These are phyloP conservation scores for Pleurostoma richardsiae DNA, from an alignment of 2,329 filamentous ascomycete genomes.

Conservation along the genomic window DNA sequence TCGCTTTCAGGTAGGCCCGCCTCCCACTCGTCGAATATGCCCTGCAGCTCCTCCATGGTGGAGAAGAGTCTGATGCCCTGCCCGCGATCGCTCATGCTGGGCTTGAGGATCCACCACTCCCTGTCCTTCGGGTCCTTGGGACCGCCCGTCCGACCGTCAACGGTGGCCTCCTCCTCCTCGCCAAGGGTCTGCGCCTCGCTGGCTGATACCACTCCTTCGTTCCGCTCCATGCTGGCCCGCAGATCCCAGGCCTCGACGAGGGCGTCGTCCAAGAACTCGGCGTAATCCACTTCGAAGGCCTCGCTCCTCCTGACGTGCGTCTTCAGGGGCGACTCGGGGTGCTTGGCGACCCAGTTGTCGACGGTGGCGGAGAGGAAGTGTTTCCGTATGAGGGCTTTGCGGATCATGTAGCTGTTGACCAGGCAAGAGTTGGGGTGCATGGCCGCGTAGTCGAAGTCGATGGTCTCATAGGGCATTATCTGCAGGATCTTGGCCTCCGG, in stretches of 20 bases:
- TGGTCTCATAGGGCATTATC: constrained; percentile 78
- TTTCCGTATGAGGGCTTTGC: constrained; percentile 94
- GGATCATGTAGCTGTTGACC: constrained; percentile 88
- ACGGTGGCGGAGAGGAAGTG: constrained; percentile 86
- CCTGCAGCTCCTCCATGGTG: constrained; percentile 75
- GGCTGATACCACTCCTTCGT: constrained; percentile 38
- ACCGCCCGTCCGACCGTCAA: constrained; percentile 1
- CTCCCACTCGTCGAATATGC: constrained; percentile 91
- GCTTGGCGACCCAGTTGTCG: constrained; percentile 79
- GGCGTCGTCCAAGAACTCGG: constrained; percentile 93
- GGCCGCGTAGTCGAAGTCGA: constrained; percentile 76
- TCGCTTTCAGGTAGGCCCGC: constrained; percentile 59
- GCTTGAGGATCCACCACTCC: constrained; percentile 98
- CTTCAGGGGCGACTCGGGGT: constrained; percentile 65
- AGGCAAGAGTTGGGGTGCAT: constrained; percentile 57
- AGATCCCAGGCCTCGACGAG: constrained; percentile 87
- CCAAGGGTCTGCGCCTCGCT: constrained; percentile 2
- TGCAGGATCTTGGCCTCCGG: constrained; percentile 56
- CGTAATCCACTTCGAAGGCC: constrained; percentile 91
- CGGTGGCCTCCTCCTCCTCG: constrained; percentile 13
- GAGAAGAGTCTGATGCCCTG: constrained; percentile 90
- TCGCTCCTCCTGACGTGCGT: constrained; percentile 72
- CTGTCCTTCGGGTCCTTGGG: constrained; percentile 28
- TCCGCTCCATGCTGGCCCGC: constrained; percentile 68
- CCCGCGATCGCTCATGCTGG: constrained; percentile 93